Evolutionary conservation across 192 early-diverging fungal genomes (phyloP).

Genomic region (Gigaspora rosea): DNA sequence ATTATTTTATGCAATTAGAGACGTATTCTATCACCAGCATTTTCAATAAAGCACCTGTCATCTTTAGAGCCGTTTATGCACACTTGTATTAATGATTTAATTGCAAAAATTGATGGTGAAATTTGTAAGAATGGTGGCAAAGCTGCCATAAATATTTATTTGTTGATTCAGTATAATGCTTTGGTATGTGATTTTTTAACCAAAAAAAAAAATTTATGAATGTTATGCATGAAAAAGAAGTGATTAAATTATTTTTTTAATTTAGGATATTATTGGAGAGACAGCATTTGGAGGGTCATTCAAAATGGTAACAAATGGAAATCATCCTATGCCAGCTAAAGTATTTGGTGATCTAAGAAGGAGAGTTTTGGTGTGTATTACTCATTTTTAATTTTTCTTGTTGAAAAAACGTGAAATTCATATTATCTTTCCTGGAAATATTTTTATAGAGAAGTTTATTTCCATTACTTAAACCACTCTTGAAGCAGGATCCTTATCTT

Average conservation of each 20-base stretch:
- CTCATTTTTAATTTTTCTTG: too few relatives aligned
- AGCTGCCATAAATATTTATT: constrained; percentile 40
- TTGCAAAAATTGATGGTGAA: constrained; percentile 37
- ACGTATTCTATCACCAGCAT: constrained; percentile 54
- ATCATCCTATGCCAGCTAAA: constrained; percentile 49
- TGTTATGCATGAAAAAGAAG: neutral
- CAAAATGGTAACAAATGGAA: constrained; percentile 47
- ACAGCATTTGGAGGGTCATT: constrained; percentile 55
- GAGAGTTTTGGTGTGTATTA: constrained; percentile 9
- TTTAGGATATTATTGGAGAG: constrained; percentile 55
- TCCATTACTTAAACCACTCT: constrained; percentile 5
- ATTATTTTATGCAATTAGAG: constrained; percentile 38
- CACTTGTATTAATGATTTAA: constrained; percentile 34
- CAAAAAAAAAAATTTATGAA: constrained; percentile 29
- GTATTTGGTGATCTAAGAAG: constrained; percentile 22
- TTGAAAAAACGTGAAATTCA: too few relatives aligned
- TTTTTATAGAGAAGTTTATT: neutral
- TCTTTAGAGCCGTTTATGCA: constrained; percentile 49
- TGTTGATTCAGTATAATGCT: constrained; percentile 35
- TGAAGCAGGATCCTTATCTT: constrained; percentile 1
- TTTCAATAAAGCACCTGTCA: constrained; percentile 53
- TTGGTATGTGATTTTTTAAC: constrained; percentile 34
- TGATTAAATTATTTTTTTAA: constrained; percentile 15
- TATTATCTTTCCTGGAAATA: too few relatives aligned
- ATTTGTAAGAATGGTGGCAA: constrained; percentile 18